A percentile compares a stretch with the other conserved stretches of the same genome.
Conservation (phyloP, 1,284 basidiomycete genomes). For the Wallemia ichthyophaga region DNA sequence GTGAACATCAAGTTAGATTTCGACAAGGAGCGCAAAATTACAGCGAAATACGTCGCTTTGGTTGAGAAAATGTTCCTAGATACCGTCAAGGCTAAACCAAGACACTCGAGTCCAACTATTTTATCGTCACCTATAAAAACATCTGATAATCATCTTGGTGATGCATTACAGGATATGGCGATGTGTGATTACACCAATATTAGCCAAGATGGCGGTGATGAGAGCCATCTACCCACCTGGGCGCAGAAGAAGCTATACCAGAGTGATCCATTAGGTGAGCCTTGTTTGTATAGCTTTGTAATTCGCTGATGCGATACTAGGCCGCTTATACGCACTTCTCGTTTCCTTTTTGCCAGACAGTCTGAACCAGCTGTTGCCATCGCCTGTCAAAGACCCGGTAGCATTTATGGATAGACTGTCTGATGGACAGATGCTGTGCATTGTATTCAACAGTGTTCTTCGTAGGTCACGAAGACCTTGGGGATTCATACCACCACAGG, state of each 20-base stretch:
- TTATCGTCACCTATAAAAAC: not conserved
- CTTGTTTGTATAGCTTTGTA: conserved; percentile 3
- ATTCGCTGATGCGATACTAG: conserved; percentile 16
- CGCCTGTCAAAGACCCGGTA: conserved; percentile 16
- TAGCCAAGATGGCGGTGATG: conserved; percentile 16
- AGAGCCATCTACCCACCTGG: conserved; percentile 40
- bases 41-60: conserved; percentile 31
- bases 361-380: conserved; percentile 15
- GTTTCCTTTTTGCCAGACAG: conserved; percentile 19
- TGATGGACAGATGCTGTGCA: conserved; percentile 43
- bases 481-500: conserved; percentile 48
- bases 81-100: conserved; percentile 12
- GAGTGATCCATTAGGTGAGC: conserved; percentile 27
- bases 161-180: conserved; percentile 15
- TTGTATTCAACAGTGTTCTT: conserved; percentile 46
- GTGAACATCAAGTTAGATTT: conserved; percentile 25
- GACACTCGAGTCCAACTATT: not conserved
- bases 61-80: conserved; percentile 42
- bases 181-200: conserved; percentile 1
- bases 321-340: conserved; percentile 30
- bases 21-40: conserved; percentile 24
- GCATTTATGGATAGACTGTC: conserved; percentile 16
- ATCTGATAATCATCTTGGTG: conserved; percentile 9
- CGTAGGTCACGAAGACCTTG: conserved; percentile 49
- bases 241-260: conserved; percentile 27